Base-by-base conservation (phyloP, 495 filamentous ascomycete genomes). In the Letharia lupina region DNA sequence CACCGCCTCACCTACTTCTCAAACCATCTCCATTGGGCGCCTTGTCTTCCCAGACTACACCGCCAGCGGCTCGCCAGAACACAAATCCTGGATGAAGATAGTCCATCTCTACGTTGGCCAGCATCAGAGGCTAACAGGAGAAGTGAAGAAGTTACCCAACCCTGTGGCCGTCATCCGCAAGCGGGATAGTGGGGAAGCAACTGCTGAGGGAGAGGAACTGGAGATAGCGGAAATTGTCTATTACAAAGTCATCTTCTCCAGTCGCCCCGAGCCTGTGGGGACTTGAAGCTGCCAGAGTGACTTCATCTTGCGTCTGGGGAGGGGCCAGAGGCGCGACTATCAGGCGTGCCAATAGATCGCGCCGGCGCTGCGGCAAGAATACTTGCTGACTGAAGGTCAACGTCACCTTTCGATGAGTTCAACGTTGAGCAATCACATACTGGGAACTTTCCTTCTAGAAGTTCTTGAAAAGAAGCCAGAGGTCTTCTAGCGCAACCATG, bases 101-200 rank as follows among this genome's bases (percentile, higher is more conserved):
- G 91, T 90, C 37, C 90, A 94, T 74, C 75, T 98, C 44, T 96
- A 92, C 72, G 84, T 97, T 8, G 94, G 94, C 15, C 82, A 87
- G 74, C 89, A 97, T 72, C 94, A 98, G 77, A 83, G 93, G 59
- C 82, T 98, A 74, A 89, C 86, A 1, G 94, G 94, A 13, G 91
- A 98, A 74, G 86, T 95, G 12, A 95, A 91, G 83, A 94, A 90
- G 71, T 74, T 98, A 10, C 79, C 80, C 6, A 88, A 85, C 65
- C 86, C 93, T 16, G 71, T 97, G 69, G 95, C 87, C 13, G 81
- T 98, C 15, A 79, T 96, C n/a, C 83, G 81, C 70, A 79, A 80
- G 60, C 70, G 70, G 58, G 65, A 68, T 45, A n/a, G 48, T 23
- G 63, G n/a, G 4, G 61, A 70, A 1, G 70, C 47, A 15, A 73